These are phyloP conservation scores for Trichothecium roseum DNA, from an alignment of 2,329 filamentous ascomycete species.

Conservation along the genomic window DNA sequence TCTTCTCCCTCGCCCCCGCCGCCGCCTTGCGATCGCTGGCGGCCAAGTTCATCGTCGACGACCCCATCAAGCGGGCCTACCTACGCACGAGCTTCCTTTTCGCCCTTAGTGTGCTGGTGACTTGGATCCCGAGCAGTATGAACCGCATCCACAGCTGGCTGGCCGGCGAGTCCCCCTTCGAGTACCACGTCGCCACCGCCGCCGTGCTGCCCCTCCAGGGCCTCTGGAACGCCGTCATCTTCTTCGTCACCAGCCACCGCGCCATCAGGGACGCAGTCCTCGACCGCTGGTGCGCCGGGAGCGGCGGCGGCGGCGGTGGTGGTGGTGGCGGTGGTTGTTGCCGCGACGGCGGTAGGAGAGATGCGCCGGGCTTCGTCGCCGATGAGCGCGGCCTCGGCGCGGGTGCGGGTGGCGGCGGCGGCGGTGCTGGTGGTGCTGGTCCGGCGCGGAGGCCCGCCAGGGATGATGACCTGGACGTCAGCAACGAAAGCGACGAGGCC, in stretches of 20 bases:
- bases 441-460: background rate
- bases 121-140: constrained; percentile 57
- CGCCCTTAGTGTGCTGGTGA: constrained; percentile 48
- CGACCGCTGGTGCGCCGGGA: background rate
- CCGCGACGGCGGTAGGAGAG: background rate
- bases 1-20: background rate
- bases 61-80: constrained; percentile 51
- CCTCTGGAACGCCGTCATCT: constrained; percentile 72
- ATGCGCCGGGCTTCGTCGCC: too few relatives aligned
- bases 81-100: constrained; percentile 52
- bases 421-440: background rate
- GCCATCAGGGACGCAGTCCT: background rate
- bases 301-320: background rate
- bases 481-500: constrained; percentile 12
- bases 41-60: constrained; percentile 25
- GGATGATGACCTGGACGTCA: background rate
- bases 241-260: constrained; percentile 53
- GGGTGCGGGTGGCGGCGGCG: background rate
- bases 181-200: constrained; percentile 58
- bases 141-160: constrained; percentile 64
- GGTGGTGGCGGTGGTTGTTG: background rate
- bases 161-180: constrained; percentile 42
- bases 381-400: background rate
- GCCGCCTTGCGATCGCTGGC: constrained; percentile 2
- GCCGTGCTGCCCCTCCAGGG: constrained; percentile 69